Percentiles rank a stretch among this genome's conserved stretches.
Conservation (phyloP, 805 yeast species). For the Metschnikowia similis region DNA sequence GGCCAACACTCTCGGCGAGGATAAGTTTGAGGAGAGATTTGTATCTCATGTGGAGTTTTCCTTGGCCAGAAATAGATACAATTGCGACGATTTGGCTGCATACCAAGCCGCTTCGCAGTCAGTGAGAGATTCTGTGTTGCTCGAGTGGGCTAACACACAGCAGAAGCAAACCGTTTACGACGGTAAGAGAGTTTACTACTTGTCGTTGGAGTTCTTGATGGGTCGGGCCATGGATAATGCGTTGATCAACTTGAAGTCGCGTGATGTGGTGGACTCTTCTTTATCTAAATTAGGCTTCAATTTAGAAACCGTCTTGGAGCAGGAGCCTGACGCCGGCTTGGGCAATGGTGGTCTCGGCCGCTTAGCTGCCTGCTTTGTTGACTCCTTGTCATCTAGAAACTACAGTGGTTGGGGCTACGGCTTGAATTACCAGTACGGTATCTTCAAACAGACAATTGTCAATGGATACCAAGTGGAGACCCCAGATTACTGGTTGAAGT, state of each 20-base stretch:
- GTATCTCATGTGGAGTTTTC: conserved; percentile 87
- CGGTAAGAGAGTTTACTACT: conserved; percentile 80
- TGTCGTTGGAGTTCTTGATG: conserved; percentile 86
- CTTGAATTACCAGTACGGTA: conserved; percentile 88
- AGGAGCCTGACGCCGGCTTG: conserved; percentile 91
- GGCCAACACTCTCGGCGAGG: conserved; percentile 33
- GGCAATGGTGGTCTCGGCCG: conserved; percentile 97
- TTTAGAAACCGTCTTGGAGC: conserved; percentile 76
- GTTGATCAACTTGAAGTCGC: conserved; percentile 69
- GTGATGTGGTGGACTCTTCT: conserved; percentile 47
- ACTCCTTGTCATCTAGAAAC: conserved; percentile 78
- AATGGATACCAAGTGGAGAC: conserved; percentile 93
- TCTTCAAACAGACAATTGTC: conserved; percentile 81
- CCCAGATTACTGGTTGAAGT: conserved; percentile 91
- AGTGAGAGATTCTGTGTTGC: conserved; percentile 71
- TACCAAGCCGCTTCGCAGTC: conserved; percentile 83
- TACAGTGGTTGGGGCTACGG: conserved; percentile 98
- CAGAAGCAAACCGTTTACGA: conserved; percentile 81
- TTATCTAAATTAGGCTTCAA: conserved; percentile 76
- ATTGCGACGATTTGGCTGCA: conserved; percentile 89
- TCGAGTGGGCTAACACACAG: conserved; percentile 92
- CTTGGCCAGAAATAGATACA: conserved; percentile 85
- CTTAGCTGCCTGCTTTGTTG: conserved; percentile 90
- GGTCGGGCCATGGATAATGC: conserved; percentile 96
- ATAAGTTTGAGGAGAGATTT: conserved; percentile 62